phyloP scores from a whole-genome alignment of 495 filamentous ascomycete genomes.

The Daldinia caldariorum region DNA sequence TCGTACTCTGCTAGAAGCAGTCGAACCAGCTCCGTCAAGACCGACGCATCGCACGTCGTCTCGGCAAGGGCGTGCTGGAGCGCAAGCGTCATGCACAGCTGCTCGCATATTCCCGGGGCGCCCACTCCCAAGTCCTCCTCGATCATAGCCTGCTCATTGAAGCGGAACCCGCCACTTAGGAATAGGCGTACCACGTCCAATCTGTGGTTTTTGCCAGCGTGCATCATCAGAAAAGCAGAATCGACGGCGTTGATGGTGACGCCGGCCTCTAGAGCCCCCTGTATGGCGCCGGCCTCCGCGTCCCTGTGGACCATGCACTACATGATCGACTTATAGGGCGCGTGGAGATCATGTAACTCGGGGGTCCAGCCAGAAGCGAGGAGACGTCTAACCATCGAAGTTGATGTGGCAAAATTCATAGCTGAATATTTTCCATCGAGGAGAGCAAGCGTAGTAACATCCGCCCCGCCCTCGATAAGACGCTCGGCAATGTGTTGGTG shows the following conservation, averaged over 20 bases:
- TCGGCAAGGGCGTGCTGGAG: not conserved
- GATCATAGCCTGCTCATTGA: not conserved
- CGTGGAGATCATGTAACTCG: not conserved
- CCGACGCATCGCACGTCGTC: not conserved
- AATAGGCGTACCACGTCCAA: not conserved
- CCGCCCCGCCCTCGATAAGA: not conserved
- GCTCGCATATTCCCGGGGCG: slow-evolving; percentile 1
- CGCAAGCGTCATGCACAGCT: not conserved
- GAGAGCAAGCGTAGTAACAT: not conserved
- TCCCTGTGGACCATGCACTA: slow-evolving; percentile 8
- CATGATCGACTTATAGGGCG: not conserved
- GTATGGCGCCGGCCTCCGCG: not conserved
- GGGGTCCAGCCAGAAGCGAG: not conserved
- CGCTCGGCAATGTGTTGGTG: not conserved
- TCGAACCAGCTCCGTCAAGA: not conserved
- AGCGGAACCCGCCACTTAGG: slow-evolving; percentile 3
- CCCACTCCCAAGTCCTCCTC: not conserved
- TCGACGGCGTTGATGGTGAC: not conserved
- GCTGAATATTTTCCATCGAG: not conserved
- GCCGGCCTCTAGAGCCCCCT: not conserved
- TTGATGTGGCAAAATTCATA: slow-evolving; percentile 3
- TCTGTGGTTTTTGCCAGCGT: not conserved
- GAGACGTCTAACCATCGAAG: not conserved
- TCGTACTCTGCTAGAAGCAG: not conserved
- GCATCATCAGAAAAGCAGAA: not conserved